Evolutionary conservation across 495 filamentous ascomycete species (phyloP), one percentile per base, ranked within the genome.

Genomic region (Penicillium soppii): DNA sequence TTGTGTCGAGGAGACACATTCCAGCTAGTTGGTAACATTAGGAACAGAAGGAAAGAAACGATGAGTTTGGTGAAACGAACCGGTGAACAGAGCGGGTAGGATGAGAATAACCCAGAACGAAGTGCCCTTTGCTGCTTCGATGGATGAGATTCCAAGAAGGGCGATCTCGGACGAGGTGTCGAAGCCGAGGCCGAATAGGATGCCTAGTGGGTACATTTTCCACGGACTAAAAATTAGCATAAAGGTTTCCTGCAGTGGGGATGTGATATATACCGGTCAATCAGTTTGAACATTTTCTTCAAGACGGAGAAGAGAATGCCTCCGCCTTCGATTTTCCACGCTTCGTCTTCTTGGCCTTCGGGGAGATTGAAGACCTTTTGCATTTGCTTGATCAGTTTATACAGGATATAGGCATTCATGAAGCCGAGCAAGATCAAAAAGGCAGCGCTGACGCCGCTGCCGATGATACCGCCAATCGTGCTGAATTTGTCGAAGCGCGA

Each of bases 111-210:
- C 76, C 94, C 94, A 98, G 48, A 97, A 84, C 23, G 83, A 87
- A 13, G 90, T 96, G 16, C 92, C 92, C 60, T 86, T 79, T 2
- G 88, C 84, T 1, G 85, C 91, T 63, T 96, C 83, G 4, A 98
- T 82, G 19, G 86, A 88, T 1, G 91, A 87, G 52, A 97, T 96
- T 1, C 94, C 92, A 4, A 98, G 70, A 2, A 98, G 74, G 0
- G 94, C 94, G 61, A 98, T 88, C 67, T 98, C 94, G 15, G 88
- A 92, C 27, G 89, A 95, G 0, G 94, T 97, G 68, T 98, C 94
- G 66, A 98, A 98, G 1, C 94, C 94, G 8, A 97, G 75, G 13
- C 94, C 94, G 68, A 98, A 98, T 17, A 97, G 64, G 3, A 96
- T 75, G 4, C 92, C 92, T 4, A 97, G 72, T 5, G 91, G 90